Base-by-base conservation (phyloP, 2,329 filamentous ascomycete species). In the Rhynchosporium secalis region DNA sequence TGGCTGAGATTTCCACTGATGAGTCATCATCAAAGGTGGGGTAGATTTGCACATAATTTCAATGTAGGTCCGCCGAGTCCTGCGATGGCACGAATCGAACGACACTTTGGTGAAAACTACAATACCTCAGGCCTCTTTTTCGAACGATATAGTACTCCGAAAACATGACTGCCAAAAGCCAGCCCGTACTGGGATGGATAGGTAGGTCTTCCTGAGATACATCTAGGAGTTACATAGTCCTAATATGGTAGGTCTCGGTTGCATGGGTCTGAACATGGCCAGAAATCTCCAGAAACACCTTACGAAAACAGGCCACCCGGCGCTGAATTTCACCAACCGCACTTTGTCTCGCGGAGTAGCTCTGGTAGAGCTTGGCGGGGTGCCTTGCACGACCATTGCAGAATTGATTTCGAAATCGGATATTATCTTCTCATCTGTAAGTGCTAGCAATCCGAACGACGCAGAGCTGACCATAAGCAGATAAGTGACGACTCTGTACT, bases 401-500 rank as follows among this genome's bases (percentile, higher is more conserved):
- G 52, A 43, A 29, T 38, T 61, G n/a, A 41, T 58, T 4, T 3
- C 36, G 43, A 43, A 61, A 7, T 61, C 66, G 28, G 63, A 68
- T 36, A 64, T 62, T 8, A 63, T 67, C 20, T 72, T 72, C 48
- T 65, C 65, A 45, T 72, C 76, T 69, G 66, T 68, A 60, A 7
- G 63, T 29, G 2, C 13, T 12, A n/a, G 9, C 26, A 43, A 54
- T 38, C 46, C 15, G 26, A 49, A n/a, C 2, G 20, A 47, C 33
- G n/a, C 20, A 7, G 12, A 60, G 12, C 28, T 60, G n/a, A 49
- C 51, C 33, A 59, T 15, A 43, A 5, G 10, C 38, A 67, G 66
- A 72, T 78, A 55, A 76, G 76, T 57, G 75, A 79, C 60, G 77
- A 79, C 66, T 58, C 73, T 2, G 76, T 76, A 26, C 72, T 78